Percentiles rank a stretch among this genome's conserved stretches.
Conservation (phyloP, 83 land plant species). For the Picea abies region DNA sequence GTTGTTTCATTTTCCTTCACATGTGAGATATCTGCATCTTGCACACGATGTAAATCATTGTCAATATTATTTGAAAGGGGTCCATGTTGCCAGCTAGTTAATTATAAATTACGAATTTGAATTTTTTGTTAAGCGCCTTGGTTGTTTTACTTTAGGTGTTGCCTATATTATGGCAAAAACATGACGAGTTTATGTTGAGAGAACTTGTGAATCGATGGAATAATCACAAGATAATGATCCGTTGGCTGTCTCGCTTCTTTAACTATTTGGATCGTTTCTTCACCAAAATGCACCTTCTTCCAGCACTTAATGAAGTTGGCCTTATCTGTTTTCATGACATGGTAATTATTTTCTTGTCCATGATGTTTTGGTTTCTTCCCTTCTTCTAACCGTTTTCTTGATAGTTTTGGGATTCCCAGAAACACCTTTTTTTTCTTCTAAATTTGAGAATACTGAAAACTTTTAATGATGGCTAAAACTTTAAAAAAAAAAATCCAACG, state of each 20-base stretch:
- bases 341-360: constrained; percentile 30
- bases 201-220: too few species aligned
- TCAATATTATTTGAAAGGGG: too few species aligned
- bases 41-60: too few species aligned
- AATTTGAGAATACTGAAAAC: neutral
- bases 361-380: neutral
- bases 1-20: too few species aligned
- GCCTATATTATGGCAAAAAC: constrained; percentile 58
- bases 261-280: constrained; percentile 59
- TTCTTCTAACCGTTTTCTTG: neutral
- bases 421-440: too few species aligned
- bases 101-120: too few species aligned
- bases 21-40: too few species aligned
- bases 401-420: too few species aligned
- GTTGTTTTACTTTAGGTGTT: too few species aligned
- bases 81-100: too few species aligned
- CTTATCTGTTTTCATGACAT: constrained; percentile 59
- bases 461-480: neutral
- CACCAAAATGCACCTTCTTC: constrained; percentile 34
- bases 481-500: neutral
- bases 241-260: constrained; percentile 59
- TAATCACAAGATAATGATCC: constrained; percentile 65
- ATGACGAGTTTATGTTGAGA: constrained; percentile 54
- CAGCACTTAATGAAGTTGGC: constrained; percentile 55
- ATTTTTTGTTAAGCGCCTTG: too few species aligned